Conservation (phyloP, 768 basidiomycete species). For the Boletus barrowsii region DNA sequence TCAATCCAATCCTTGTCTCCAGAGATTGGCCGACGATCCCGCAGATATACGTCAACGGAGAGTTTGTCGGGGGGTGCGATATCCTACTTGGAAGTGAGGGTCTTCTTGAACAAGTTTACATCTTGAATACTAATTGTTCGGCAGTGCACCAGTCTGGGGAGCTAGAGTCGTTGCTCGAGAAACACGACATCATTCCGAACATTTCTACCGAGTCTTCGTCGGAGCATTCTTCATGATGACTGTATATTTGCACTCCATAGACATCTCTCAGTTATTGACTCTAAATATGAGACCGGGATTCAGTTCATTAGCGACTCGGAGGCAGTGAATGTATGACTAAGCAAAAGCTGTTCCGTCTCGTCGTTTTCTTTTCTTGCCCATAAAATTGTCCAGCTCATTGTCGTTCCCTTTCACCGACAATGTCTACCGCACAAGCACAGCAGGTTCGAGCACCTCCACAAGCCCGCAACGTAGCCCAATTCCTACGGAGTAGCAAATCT, state of each 20-base stretch:
- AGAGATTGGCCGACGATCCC: constrained; percentile 99
- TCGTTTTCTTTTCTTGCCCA: not conserved
- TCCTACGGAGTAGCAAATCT: constrained; percentile 79
- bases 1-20: not conserved
- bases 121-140: not conserved
- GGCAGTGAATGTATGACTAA: constrained; percentile 9
- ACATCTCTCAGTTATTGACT: not conserved
- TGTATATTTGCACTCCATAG: not conserved
- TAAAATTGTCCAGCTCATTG: not conserved
- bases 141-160: constrained; percentile 97
- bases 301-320: too few species aligned
- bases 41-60: constrained; percentile 90
- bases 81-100: constrained; percentile 85
- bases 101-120: constrained; percentile 14
- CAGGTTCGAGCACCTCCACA: constrained; percentile 79
- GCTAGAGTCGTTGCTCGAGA: constrained; percentile 75
- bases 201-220: constrained; percentile 10
- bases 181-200: constrained; percentile 67
- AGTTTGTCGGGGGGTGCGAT: constrained; percentile 97
- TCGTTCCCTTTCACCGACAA: constrained; percentile 11
- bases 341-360: constrained; percentile 1
- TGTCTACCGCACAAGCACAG: constrained; percentile 55
- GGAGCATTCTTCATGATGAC: not conserved
- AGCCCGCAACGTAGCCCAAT: constrained; percentile 79
- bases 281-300: not conserved